Conservation (phyloP, 129 eudicot genomes). For the Heracleum sosnowskyi region DNA sequence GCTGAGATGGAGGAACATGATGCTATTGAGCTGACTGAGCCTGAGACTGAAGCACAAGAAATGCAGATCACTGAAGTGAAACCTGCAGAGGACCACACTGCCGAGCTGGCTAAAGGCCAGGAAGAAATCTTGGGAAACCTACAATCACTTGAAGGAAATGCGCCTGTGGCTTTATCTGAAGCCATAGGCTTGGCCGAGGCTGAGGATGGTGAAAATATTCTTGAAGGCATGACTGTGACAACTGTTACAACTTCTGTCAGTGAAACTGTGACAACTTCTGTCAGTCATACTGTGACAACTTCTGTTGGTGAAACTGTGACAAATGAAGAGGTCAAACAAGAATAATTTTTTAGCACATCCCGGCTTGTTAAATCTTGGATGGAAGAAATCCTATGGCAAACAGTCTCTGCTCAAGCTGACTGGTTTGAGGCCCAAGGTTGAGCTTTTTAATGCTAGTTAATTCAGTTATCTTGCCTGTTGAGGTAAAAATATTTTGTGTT, state of each 20-base stretch:
- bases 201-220: background rate
- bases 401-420: background rate
- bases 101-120: background rate
- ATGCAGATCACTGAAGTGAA: background rate
- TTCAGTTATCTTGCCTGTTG: background rate
- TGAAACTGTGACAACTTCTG: background rate
- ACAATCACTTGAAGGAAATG: background rate
- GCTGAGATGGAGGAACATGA: background rate
- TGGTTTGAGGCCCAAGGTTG: background rate
- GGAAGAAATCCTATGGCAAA: background rate
- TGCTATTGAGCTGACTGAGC: background rate
- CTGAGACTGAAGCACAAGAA: background rate
- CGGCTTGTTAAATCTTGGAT: background rate
- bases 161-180: background rate
- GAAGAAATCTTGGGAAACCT: background rate
- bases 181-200: background rate
- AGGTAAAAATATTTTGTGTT: background rate
- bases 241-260: background rate
- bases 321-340: background rate
- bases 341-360: background rate
- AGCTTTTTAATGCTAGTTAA: background rate
- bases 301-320: background rate
- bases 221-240: background rate
- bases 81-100: background rate
- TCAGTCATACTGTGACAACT: background rate